phyloP scores from a whole-genome alignment of 345 rosid genomes.

The Sisymbrium altissimum region DNA sequence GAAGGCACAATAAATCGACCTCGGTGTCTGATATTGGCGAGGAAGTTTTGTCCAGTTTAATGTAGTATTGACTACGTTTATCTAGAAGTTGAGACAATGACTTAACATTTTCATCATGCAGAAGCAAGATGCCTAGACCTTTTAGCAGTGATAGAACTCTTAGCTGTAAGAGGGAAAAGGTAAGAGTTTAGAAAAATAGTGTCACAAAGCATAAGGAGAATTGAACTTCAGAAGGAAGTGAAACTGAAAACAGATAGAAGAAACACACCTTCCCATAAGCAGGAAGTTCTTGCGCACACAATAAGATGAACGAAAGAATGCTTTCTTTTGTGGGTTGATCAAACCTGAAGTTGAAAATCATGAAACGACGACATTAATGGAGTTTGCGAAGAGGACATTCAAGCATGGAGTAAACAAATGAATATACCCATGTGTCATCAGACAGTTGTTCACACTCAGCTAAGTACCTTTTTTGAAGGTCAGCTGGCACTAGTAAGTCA shows the following conservation, averaged over 20 bases:
- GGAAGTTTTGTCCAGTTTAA: constrained; percentile 41
- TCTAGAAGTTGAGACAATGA: constrained; percentile 58
- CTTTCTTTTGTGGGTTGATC: constrained; percentile 61
- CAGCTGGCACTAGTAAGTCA: constrained; percentile 62
- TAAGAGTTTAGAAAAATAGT: neutral
- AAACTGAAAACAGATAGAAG: constrained; percentile 13
- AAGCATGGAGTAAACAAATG: neutral
- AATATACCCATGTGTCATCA: neutral
- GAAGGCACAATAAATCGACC: constrained; percentile 65
- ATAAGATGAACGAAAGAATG: constrained; percentile 54
- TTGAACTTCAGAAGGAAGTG: neutral
- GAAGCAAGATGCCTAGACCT: constrained; percentile 62
- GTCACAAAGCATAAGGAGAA: neutral
- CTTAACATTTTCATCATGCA: constrained; percentile 54
- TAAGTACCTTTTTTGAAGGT: constrained; percentile 64
- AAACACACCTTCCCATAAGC: constrained; percentile 66
- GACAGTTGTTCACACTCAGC: constrained; percentile 6
- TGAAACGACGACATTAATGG: neutral
- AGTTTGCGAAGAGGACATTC: neutral
- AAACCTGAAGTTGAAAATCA: constrained; percentile 51
- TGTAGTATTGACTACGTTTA: constrained; percentile 47
- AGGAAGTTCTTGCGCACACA: constrained; percentile 50
- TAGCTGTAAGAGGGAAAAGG: constrained; percentile 50
- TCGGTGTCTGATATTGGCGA: constrained; percentile 56
- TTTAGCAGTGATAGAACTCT: constrained; percentile 64